Percentiles rank a stretch among this genome's conserved stretches.
Conservation (phyloP, 2,329 filamentous ascomycete genomes). For the Blastomyces parvus region DNA sequence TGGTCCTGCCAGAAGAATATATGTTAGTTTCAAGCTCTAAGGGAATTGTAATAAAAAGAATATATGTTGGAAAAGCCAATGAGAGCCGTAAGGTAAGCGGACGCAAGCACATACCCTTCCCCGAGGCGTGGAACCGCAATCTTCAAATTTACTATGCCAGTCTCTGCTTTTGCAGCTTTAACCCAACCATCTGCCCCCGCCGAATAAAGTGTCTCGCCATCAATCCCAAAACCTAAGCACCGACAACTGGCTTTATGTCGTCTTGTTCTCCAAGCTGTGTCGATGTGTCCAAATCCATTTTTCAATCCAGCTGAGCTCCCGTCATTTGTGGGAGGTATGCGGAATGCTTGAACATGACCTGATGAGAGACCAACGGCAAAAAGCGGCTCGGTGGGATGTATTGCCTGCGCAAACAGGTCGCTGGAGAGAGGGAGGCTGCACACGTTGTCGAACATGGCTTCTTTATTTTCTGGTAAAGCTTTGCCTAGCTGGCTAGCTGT, state of each 20-base stretch:
- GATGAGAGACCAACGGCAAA: conserved; percentile 76
- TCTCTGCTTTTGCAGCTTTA: conserved; percentile 50
- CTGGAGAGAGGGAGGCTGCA: conserved; percentile 78
- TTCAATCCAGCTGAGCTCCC: conserved; percentile 41
- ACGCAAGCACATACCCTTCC: conserved; percentile 31
- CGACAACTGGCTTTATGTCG: conserved; percentile 93
- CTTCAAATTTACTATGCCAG: conserved; percentile 66
- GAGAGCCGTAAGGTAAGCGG: background rate
- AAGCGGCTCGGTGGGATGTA: conserved; percentile 76
- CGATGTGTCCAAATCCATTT: conserved; percentile 64
- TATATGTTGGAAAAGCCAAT: background rate
- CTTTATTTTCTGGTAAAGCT: background rate
- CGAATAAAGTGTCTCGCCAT: conserved; percentile 59
- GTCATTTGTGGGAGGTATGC: conserved; percentile 53
- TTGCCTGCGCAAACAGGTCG: conserved; percentile 78
- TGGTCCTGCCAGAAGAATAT: background rate
- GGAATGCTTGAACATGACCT: conserved; percentile 78
- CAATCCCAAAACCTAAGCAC: conserved; percentile 64
- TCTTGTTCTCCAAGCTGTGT: conserved; percentile 74
- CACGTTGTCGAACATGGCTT: conserved; percentile 76
- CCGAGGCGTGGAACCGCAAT: conserved; percentile 56
- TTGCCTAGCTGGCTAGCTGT: background rate
- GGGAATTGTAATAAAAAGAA: background rate
- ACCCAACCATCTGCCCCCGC: conserved; percentile 55
- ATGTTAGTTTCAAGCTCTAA: background rate